Conservation (phyloP, 768 basidiomycete genomes). For the Mycena venus region DNA sequence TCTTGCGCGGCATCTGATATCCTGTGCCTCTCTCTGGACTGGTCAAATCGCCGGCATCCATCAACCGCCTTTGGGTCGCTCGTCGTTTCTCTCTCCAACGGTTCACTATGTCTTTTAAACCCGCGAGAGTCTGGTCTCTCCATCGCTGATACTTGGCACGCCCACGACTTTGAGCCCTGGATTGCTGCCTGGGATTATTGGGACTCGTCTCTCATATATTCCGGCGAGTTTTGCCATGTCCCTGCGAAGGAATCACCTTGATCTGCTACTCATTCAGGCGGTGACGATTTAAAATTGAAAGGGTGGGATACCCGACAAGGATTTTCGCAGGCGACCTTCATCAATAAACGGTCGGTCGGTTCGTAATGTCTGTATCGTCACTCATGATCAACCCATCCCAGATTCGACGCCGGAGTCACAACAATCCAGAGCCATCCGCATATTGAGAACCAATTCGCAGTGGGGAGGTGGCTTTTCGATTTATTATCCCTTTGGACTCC, state of each 20-base stretch:
- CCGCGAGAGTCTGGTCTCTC: conserved; percentile 59
- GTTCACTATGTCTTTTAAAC: conserved; percentile 73
- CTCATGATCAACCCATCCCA: not conserved
- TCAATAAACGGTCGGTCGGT: conserved; percentile 80
- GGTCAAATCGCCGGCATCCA: conserved; percentile 76
- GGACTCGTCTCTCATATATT: conserved; percentile 84
- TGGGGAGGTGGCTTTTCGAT: conserved; percentile 78
- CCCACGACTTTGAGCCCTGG: conserved; percentile 97
- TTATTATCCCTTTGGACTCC: not conserved
- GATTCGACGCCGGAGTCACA: conserved; percentile 95
- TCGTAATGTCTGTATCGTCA: too few species aligned
- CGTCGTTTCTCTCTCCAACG: conserved; percentile 87
- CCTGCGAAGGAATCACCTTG: not conserved
- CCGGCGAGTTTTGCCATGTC: conserved; percentile 65
- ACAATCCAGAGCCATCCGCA: conserved; percentile 88
- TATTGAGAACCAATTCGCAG: conserved; percentile 85
- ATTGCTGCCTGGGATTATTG: conserved; percentile 92
- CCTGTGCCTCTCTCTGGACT: conserved; percentile 93
- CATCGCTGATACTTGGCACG: conserved; percentile 77
- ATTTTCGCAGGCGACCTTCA: conserved; percentile 68
- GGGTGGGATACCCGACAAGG: conserved; percentile 89
- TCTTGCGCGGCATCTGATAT: conserved; percentile 66
- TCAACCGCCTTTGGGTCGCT: conserved; percentile 68
- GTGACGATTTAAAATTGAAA: conserved; percentile 92
- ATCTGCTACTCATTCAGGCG: conserved; percentile 65